Conservation (phyloP, 1,284 basidiomycete species). For the Tranzscheliella williamsii region DNA sequence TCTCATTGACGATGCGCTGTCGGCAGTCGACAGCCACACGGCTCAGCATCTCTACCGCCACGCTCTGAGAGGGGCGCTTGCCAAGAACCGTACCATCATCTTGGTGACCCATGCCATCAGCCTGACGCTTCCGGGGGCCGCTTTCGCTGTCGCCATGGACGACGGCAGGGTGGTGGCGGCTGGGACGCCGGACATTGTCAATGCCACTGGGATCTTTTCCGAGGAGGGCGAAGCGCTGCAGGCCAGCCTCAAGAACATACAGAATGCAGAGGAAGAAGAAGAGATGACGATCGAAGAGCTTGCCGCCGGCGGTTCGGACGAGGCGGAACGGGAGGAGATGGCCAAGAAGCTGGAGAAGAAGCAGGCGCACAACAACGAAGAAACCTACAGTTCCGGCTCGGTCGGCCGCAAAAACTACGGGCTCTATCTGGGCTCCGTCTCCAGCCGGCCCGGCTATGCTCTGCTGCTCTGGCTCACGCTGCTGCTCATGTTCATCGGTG, state of each 20-base stretch:
- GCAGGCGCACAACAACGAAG: slow-evolving; percentile 49
- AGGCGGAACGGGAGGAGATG: slow-evolving; percentile 46
- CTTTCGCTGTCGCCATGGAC: slow-evolving; percentile 74
- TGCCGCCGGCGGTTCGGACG: slow-evolving; percentile 40
- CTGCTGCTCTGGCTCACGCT: slow-evolving; percentile 46
- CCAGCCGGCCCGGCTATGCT: slow-evolving; percentile 19
- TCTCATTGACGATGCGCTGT: slow-evolving; percentile 86
- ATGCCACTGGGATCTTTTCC: slow-evolving; percentile 36
- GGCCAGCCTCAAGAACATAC: slow-evolving; percentile 9
- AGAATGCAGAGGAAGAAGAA: slow-evolving; percentile 7
- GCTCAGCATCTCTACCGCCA: slow-evolving; percentile 74
- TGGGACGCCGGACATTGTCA: slow-evolving; percentile 66
- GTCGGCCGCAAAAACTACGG: slow-evolving; percentile 50
- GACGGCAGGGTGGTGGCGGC: slow-evolving; percentile 74
- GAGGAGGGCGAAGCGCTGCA: slow-evolving; percentile 42
- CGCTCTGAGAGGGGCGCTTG: slow-evolving; percentile 69
- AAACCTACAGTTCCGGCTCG: slow-evolving; percentile 51
- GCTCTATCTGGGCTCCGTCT: slow-evolving; percentile 50
- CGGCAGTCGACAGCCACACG: slow-evolving; percentile 86
- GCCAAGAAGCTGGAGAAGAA: slow-evolving; percentile 46
- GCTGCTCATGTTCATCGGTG: slow-evolving; percentile 42
- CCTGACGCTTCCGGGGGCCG: slow-evolving; percentile 71
- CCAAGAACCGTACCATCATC: slow-evolving; percentile 73
- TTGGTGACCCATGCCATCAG: slow-evolving; percentile 86
- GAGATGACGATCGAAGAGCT: slow-evolving; percentile 50